Conservation (phyloP, 164 flowering plant species). For the Chloranthus sessilifolius region DNA sequence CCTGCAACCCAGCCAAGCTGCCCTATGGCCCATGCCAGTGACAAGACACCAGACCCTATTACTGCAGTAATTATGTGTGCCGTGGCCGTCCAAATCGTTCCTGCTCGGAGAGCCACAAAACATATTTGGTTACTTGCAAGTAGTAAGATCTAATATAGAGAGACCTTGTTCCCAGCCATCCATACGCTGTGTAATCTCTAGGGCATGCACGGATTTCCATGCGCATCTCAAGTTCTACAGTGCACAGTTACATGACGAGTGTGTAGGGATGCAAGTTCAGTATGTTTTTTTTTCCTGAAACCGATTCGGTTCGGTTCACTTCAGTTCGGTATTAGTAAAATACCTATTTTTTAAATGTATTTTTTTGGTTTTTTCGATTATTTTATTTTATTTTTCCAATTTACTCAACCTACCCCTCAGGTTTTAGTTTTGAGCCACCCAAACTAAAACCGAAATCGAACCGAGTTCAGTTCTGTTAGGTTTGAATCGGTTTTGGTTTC, state of each 20-base stretch:
- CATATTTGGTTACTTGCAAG: background rate
- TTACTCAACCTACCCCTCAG: no score
- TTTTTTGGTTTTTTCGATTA: no score
- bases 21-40: constrained; percentile 59
- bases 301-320: background rate
- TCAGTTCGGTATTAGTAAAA: no score
- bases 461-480: no score
- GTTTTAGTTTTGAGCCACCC: no score
- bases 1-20: constrained; percentile 72
- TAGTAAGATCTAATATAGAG: background rate
- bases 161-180: background rate
- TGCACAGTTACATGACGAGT: background rate
- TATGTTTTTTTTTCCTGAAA: no score
- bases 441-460: no score
- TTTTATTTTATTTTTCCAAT: no score
- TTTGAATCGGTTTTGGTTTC: no score
- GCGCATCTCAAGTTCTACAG: background rate
- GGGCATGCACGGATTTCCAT: background rate
- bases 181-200: background rate
- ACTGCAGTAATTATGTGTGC: constrained; percentile 58
- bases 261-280: background rate
- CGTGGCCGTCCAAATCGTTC: constrained; percentile 49
- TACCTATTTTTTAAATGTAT: no score
- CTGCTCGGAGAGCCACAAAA: constrained; percentile 19
- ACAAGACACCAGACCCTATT: constrained; percentile 61